Conservation (phyloP, 139 green algal species). For the Coelastrella sp. region DNA sequence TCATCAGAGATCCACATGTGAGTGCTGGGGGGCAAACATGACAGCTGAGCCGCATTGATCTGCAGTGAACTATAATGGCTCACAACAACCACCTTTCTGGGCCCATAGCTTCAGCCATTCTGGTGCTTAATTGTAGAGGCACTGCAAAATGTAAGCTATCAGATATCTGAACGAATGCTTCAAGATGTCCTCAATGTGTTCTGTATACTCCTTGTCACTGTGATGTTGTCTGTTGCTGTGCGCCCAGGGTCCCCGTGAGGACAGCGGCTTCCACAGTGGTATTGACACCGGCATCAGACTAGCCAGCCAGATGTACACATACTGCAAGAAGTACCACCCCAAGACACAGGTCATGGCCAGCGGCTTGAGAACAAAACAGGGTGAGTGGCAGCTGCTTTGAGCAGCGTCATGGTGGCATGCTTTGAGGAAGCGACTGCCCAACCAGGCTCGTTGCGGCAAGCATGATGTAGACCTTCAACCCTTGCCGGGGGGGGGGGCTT, state of each 20-base stretch:
- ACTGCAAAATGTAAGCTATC: not conserved
- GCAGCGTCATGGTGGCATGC: not conserved
- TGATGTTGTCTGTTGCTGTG: conserved; percentile 48
- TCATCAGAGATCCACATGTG: conserved; percentile 81
- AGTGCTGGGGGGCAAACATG: not conserved
- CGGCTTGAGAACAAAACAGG: conserved; percentile 78
- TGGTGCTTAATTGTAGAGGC: not conserved
- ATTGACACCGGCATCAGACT: conserved; percentile 81
- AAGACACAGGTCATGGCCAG: conserved; percentile 87
- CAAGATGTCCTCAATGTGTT: no score
- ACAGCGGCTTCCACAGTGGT: conserved; percentile 61
- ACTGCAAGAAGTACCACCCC: conserved; percentile 74
- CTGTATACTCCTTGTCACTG: no score
- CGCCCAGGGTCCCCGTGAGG: conserved; percentile 79
- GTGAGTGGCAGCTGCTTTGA: conserved; percentile 8
- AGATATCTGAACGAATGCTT: not conserved
- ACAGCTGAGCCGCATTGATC: no score
- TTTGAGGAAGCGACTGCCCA: no score
- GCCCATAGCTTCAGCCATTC: not conserved
- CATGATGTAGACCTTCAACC: no score
- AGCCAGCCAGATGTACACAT: conserved; percentile 82
- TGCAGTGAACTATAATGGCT: no score
- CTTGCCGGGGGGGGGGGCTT: no score
- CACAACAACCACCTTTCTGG: not conserved
- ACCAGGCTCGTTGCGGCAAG: no score